Base-by-base conservation (phyloP, 495 filamentous ascomycete species). In the Penicillium malachiteum region DNA sequence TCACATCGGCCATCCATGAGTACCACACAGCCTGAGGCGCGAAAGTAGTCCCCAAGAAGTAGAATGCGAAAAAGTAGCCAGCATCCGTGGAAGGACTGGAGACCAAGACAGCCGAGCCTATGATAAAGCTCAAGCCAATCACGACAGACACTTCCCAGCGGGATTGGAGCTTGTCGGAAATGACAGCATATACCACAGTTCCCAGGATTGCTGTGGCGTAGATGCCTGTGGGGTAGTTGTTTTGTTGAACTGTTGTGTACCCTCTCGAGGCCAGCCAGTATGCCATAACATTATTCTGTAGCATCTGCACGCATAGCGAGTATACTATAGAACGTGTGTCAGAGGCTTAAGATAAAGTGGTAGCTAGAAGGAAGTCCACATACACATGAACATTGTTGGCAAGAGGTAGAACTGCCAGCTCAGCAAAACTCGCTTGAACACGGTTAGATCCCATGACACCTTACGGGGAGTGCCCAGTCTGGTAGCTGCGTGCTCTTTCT, bases 1-100 rank as follows among this genome's bases (percentile, higher is more conserved):
- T 72, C 6, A 72, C 62, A 39, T 72, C 69, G 3, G 69, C 69
- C 57, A 72, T 64, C 69, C 69, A 72, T 7, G 67, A 65, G 52
- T 72, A 72, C 69, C 69, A 72, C n/a, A 72, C 55, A 6, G 69
- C 69, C 43, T 72, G 69, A 11, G 67, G 67, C 13, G 69, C 69
- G 41, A 65, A 72, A 2, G 69, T 72, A 4, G 69, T 72, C 4
- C 69, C 69, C 2, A 70, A 53, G 0, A 72, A 46, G 57, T 72
- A 72, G 16, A 72, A 72, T 11, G 69, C 63, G 2, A 72, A 53
- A 35, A 72, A 70, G 48, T 72, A 63, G 39, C 60, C 69, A 0
- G 57, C 65, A 26, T 70, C 58, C 1, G 57, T 54, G 16, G 56
- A 34, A 0, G 66, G 61, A 31, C 55, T 62, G 2, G 61, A 58